Evolutionary conservation across 345 rosid species (phyloP).

Genomic region (Erucastrum elatum): DNA sequence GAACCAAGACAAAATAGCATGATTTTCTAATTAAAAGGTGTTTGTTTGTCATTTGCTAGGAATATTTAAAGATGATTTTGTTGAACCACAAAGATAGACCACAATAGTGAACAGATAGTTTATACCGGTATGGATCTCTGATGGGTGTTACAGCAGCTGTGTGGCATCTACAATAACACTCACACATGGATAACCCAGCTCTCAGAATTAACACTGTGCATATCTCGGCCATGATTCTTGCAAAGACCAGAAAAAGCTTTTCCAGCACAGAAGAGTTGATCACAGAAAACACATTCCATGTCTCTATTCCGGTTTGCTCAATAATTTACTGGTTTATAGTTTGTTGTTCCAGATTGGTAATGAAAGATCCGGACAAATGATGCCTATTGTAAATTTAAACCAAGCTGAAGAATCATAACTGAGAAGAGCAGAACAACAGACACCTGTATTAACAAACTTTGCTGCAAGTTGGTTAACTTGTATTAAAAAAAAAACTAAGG

Average conservation of each 20-base stretch:
- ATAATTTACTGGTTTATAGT: neutral
- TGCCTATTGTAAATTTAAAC: neutral
- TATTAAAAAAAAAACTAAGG: constrained; percentile 6
- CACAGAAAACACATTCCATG: neutral
- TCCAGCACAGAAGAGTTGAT: neutral
- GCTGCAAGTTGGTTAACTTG: neutral
- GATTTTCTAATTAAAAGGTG: too few relatives aligned
- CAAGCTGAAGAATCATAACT: constrained; percentile 2
- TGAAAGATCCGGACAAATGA: neutral
- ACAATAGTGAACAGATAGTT: neutral
- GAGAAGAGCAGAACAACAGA: neutral
- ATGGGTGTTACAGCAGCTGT: constrained; percentile 90
- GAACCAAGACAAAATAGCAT: too few relatives aligned
- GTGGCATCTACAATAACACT: constrained; percentile 67
- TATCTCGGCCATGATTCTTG: neutral
- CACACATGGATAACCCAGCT: constrained; percentile 54
- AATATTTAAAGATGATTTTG: neutral
- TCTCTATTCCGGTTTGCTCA: neutral
- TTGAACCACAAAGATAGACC: neutral
- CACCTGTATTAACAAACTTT: constrained; percentile 30
- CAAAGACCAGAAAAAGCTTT: neutral
- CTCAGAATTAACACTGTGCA: neutral
- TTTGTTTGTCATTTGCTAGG: too few relatives aligned
- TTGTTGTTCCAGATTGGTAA: neutral
- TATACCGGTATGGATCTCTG: constrained; percentile 65